phyloP scores from a whole-genome alignment of 2,329 filamentous ascomycete genomes.

The Periconia sp. region DNA sequence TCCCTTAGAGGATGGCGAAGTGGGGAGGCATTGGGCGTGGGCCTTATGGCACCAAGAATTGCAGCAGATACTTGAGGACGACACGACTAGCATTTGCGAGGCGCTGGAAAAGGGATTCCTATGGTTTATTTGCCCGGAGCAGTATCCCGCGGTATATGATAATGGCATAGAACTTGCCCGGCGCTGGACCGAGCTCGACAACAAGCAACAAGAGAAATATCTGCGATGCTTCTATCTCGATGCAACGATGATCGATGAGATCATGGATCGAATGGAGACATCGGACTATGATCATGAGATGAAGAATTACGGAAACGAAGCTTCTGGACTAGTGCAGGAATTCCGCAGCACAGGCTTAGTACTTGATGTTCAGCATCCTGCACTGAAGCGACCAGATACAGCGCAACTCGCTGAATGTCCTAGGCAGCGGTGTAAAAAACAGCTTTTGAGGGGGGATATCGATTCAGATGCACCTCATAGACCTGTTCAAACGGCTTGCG shows the following conservation, averaged over 20 bases:
- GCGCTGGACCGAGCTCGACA: slow-evolving; percentile 1
- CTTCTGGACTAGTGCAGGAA: background rate
- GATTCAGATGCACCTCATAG: background rate
- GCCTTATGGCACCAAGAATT: slow-evolving; percentile 7
- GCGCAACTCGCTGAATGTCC: background rate
- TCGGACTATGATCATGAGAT: too few relatives aligned
- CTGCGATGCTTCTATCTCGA: slow-evolving; percentile 2
- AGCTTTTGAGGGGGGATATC: background rate
- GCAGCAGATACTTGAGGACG: slow-evolving; percentile 9
- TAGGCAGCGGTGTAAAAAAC: background rate
- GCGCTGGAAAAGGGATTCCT: slow-evolving; percentile 2
- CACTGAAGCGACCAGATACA: background rate
- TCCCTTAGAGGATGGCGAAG: background rate
- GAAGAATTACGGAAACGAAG: too few relatives aligned
- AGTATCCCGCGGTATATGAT: slow-evolving; percentile 1
- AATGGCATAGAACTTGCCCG: background rate
- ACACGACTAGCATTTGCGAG: background rate
- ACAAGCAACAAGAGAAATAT: background rate
- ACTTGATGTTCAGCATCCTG: slow-evolving; percentile 4
- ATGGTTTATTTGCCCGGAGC: slow-evolving; percentile 7
- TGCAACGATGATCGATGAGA: background rate
- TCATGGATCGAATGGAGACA: too few relatives aligned
- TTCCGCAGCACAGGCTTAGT: background rate
- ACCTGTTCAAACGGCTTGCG: slow-evolving; percentile 5
- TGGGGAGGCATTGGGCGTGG: slow-evolving; percentile 4